Conservation (phyloP, 768 basidiomycete genomes). For the Ramaria rubella region DNA sequence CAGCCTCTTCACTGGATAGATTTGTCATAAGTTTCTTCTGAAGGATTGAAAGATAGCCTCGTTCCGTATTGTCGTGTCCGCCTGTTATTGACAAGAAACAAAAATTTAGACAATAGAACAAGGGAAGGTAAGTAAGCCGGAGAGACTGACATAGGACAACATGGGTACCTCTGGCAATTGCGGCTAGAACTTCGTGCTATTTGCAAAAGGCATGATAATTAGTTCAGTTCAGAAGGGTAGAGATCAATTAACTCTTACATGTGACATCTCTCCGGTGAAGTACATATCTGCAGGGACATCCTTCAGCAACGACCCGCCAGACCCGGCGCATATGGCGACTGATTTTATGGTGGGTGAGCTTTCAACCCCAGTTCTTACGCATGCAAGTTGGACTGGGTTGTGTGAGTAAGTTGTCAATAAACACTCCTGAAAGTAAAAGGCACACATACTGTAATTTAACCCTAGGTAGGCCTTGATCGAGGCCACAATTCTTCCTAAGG, state of each 20-base stretch:
- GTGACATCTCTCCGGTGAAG: conserved; percentile 89
- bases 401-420: conserved; percentile 1
- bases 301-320: conserved; percentile 71
- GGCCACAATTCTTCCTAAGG: conserved; percentile 52
- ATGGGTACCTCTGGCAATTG: conserved; percentile 66
- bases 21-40: conserved; percentile 54
- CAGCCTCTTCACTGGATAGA: conserved; percentile 31
- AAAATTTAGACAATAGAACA: not conserved
- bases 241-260: conserved; percentile 41
- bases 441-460: conserved; percentile 45
- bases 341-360: conserved; percentile 27
- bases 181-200: conserved; percentile 83
- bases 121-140: not conserved
- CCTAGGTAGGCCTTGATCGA: conserved; percentile 66
- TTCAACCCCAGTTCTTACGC: conserved; percentile 22
- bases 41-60: conserved; percentile 79
- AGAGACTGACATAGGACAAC: conserved; percentile 72
- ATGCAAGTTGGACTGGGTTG: conserved; percentile 60
- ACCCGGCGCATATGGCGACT: conserved; percentile 89
- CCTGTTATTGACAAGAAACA: conserved; percentile 38
- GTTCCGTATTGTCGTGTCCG: conserved; percentile 93
- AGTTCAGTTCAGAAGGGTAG: not conserved
- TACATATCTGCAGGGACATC: conserved; percentile 77
- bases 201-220: conserved; percentile 11
- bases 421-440: conserved; percentile 19